Base-by-base conservation (phyloP, 2,329 filamentous ascomycete genomes). In the Nemania serpens region DNA sequence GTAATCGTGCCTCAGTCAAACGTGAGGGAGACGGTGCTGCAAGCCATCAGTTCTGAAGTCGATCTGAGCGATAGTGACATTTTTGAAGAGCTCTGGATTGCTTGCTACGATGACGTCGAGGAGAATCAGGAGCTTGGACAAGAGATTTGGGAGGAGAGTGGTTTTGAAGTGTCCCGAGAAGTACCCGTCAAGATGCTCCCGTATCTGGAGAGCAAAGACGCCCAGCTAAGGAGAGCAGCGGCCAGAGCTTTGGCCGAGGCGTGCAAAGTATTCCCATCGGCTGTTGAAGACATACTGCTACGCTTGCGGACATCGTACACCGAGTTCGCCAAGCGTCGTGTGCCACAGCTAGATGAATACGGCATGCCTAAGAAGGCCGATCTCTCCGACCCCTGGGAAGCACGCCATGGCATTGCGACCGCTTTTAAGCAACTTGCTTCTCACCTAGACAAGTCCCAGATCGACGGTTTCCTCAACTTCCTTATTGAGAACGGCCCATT, bases 141-240 rank as follows among this genome's bases (percentile, higher is more conserved):
- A 53, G 91, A 94, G 12, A 97, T 99, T 37, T 99, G 95, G 95
- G 92, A 96, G 71, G 95, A 97, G 71, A 96, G 94, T 72, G 89
- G 86, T 7, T 89, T 98, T 62, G 79, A 89, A 61, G 78, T 94
- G 12, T 83, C 85, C 1, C 78, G 85, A 18, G 82, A 89, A 6
- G 84, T 91, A 9, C 86, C 91, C 7, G 74, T 81, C 59, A 84
- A 83, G 68, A 88, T 93, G 71, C 78, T 96, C 50, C 87, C 88
- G 0, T 98, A 96, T 72, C 79, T 98, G 11, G 85, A 91, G 67
- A 91, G 87, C 67, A 85, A 87, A 66, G 94, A 98, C 69, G 84
- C 84, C 18, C 92, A 96, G 71, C 85, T 98, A 25, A 87, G 95
- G 55, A 85, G 91, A 65, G 91, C 94, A 59, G 90, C 94, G 51